Evolutionary conservation across 352 stramenopile genomes (phyloP).

Genomic region (Plasmopara viticola): DNA sequence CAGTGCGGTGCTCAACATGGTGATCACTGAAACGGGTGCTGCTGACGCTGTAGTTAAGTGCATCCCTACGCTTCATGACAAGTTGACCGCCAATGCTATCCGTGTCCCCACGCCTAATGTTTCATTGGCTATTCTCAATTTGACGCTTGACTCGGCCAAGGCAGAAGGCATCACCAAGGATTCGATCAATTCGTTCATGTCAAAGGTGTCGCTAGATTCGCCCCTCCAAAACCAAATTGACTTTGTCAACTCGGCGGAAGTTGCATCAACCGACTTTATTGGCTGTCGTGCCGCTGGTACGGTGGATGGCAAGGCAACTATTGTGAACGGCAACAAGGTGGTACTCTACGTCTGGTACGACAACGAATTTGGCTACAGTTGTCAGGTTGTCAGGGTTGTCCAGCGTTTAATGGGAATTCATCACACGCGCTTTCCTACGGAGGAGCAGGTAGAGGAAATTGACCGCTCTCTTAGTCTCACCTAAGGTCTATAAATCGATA

Average conservation of each 20-base stretch:
- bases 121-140: constrained; percentile 96
- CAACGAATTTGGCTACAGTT: constrained; percentile 88
- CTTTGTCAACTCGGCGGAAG: constrained; percentile 80
- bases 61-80: constrained; percentile 92
- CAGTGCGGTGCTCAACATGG: constrained; percentile 86
- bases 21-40: constrained; percentile 84
- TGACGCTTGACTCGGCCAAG: constrained; percentile 83
- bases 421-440: constrained; percentile 64
- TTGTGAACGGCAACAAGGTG: constrained; percentile 78
- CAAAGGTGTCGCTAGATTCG: constrained; percentile 75
- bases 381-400: constrained; percentile 77
- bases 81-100: constrained; percentile 98
- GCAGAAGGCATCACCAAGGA: constrained; percentile 51
- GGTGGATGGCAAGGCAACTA: constrained; percentile 81
- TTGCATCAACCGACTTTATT: constrained; percentile 81
- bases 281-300: constrained; percentile 65
- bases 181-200: constrained; percentile 74
- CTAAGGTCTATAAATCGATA: too few species aligned
- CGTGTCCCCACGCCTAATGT: constrained; percentile 98
- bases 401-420: constrained; percentile 76
- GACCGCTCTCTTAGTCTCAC: constrained; percentile 52
- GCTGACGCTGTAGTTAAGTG: constrained; percentile 82
- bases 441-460: constrained; percentile 60
- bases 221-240: constrained; percentile 85
- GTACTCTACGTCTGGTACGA: constrained; percentile 89